Evolutionary conservation across 2,329 filamentous ascomycete genomes (phyloP).

Genomic region (Scleromitrula shiraiana): DNA sequence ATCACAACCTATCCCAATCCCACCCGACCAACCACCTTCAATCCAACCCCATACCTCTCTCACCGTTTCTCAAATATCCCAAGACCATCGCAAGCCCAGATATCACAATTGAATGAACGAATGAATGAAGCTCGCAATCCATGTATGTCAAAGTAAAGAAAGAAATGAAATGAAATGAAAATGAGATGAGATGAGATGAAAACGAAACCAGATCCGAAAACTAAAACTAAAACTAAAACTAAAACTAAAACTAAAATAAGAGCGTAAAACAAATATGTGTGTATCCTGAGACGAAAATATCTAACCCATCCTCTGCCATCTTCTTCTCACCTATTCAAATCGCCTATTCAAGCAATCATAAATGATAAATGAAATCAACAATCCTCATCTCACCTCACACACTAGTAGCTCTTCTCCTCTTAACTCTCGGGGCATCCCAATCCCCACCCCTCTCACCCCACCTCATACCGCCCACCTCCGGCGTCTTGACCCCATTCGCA

Average conservation of each 20-base stretch:
- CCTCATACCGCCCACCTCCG: not conserved
- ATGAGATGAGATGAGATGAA: not conserved
- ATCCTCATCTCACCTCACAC: constrained; percentile 12
- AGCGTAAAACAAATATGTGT: too few relatives aligned
- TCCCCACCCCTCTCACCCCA: constrained; percentile 4
- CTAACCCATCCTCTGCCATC: not conserved
- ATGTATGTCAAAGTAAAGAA: not conserved
- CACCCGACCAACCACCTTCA: not conserved
- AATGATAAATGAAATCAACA: not conserved
- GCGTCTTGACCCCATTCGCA: not conserved
- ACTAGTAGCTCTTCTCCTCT: constrained; percentile 36
- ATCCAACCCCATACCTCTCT: too few relatives aligned
- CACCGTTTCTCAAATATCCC: too few relatives aligned
- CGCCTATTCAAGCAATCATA: not conserved
- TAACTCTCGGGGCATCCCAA: constrained; percentile 29
- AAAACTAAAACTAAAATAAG: too few relatives aligned
- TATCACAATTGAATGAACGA: too few relatives aligned
- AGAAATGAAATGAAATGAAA: not conserved
- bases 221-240: too few relatives aligned
- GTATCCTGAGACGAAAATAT: too few relatives aligned
- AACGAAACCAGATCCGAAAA: not conserved
- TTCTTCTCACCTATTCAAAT: not conserved
- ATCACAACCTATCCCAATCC: not conserved
- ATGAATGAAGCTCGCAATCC: not conserved
- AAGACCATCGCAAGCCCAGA: too few relatives aligned